A percentile compares a stretch with the other conserved stretches of the same genome.
Evolutionary conservation across 2,329 filamentous ascomycete species (phyloP).

Genomic region (Chaetomium sp.): DNA sequence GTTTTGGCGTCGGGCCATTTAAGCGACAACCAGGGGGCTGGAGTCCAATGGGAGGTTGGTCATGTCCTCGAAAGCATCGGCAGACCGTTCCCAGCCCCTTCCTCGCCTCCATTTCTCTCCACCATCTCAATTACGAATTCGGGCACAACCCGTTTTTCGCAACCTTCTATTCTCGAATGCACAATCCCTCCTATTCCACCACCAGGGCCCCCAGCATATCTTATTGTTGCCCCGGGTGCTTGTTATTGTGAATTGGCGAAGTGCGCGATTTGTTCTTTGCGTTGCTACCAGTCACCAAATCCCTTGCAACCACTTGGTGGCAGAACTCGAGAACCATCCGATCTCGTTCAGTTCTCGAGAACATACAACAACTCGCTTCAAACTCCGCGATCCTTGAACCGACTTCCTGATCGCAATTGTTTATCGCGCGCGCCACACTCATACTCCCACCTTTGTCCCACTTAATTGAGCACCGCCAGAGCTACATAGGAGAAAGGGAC

Average conservation of each 20-base stretch:
- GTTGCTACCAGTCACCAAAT: not conserved
- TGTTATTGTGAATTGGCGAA: conserved; percentile 10
- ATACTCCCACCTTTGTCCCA: not conserved
- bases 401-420: conserved; percentile 5
- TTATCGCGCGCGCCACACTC: not conserved
- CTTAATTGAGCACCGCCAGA: not conserved
- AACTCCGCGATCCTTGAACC: not conserved
- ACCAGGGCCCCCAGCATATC: conserved; percentile 21
- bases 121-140: conserved; percentile 23
- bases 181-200: conserved; percentile 2
- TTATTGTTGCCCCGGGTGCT: conserved; percentile 26
- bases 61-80: conserved; percentile 23
- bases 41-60: conserved; percentile 31
- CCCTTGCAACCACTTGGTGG: not conserved
- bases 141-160: conserved; percentile 17
- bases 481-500: conserved; percentile 4
- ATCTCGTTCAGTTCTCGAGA: conserved; percentile 3
- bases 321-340: not conserved
- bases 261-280: conserved; percentile 30
- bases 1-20: conserved; percentile 29
- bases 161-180: conserved; percentile 1
- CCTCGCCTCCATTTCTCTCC: conserved; percentile 28
- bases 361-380: conserved; percentile 9
- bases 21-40: conserved; percentile 24
- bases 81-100: conserved; percentile 34